These are phyloP conservation scores for Castanopsis chinensis DNA, from an alignment of 306 rosid species.

Conservation along the genomic window DNA sequence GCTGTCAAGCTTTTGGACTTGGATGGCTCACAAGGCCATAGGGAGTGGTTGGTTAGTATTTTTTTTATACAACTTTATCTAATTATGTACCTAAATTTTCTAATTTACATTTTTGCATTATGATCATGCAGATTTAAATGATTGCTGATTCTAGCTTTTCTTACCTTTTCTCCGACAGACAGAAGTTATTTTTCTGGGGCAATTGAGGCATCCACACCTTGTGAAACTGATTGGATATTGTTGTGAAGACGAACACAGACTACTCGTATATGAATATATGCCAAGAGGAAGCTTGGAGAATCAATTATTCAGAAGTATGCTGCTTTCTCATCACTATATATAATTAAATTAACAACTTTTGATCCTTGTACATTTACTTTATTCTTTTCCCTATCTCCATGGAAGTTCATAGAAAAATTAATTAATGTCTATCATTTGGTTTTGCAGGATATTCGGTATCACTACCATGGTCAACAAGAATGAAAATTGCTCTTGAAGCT, in stretches of 20 bases:
- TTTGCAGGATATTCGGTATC: slow-evolving; percentile 66
- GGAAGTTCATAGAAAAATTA: neutral
- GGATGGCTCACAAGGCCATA: slow-evolving; percentile 93
- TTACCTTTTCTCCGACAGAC: slow-evolving; percentile 41
- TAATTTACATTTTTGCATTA: neutral
- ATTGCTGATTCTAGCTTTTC: slow-evolving; percentile 7
- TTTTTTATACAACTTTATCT: neutral
- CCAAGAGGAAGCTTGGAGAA: slow-evolving; percentile 98
- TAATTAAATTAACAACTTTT: neutral
- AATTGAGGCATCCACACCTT: slow-evolving; percentile 75
- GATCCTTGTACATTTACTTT: neutral
- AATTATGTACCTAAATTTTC: neutral
- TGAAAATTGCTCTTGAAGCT: slow-evolving; percentile 95
- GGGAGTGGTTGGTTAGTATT: slow-evolving; percentile 90
- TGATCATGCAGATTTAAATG: neutral
- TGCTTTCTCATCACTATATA: neutral
- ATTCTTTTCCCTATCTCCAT: neutral
- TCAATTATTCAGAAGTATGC: slow-evolving; percentile 84
- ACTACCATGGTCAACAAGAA: slow-evolving; percentile 88
- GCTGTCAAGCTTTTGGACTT: slow-evolving; percentile 86
- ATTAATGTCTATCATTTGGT: slow-evolving; percentile 1
- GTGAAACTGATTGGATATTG: slow-evolving; percentile 93
- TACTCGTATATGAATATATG: slow-evolving; percentile 78
- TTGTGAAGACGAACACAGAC: slow-evolving; percentile 90
- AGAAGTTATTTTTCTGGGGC: slow-evolving; percentile 91